Percentiles rank a stretch among this genome's conserved stretches.
These are phyloP conservation scores for Cynara cardunculus DNA, from an alignment of 129 eudicot genomes.

Conservation along the genomic window DNA sequence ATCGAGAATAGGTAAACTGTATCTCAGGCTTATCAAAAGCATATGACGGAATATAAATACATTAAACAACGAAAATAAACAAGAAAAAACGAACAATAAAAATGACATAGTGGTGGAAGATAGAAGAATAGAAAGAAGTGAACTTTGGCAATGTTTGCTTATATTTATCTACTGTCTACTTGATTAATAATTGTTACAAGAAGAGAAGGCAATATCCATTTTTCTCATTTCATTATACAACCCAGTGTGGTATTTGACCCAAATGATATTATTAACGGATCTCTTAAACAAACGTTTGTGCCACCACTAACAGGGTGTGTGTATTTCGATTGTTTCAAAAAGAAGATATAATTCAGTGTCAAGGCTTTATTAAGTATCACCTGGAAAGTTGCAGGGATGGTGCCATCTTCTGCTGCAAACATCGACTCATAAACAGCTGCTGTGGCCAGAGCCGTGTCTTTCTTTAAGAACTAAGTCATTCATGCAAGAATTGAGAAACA, in stretches of 20 bases:
- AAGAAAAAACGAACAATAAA: not conserved
- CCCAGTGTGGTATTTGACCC: not conserved
- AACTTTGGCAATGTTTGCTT: not conserved
- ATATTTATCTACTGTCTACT: not conserved
- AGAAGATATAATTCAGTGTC: not conserved
- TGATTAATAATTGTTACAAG: not conserved
- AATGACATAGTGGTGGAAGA: not conserved
- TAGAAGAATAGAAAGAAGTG: not conserved
- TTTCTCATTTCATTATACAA: no score
- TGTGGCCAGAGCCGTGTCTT: constrained; percentile 83
- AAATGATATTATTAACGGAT: not conserved
- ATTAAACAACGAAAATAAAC: not conserved
- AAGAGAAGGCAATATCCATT: not conserved
- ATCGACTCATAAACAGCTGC: constrained; percentile 89
- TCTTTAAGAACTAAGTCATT: constrained; percentile 52
- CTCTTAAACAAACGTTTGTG: not conserved
- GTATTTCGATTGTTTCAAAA: not conserved
- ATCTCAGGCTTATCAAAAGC: no score
- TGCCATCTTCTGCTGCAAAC: constrained; percentile 98
- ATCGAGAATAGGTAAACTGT: no score
- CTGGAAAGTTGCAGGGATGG: constrained; percentile 96
- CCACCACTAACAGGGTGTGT: no score
- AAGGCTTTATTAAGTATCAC: constrained; percentile 25
- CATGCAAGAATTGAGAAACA: not conserved
- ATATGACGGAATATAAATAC: no score